Base-by-base conservation (phyloP, 139 green algal species). In the Tetradesmus lagerheimii region DNA sequence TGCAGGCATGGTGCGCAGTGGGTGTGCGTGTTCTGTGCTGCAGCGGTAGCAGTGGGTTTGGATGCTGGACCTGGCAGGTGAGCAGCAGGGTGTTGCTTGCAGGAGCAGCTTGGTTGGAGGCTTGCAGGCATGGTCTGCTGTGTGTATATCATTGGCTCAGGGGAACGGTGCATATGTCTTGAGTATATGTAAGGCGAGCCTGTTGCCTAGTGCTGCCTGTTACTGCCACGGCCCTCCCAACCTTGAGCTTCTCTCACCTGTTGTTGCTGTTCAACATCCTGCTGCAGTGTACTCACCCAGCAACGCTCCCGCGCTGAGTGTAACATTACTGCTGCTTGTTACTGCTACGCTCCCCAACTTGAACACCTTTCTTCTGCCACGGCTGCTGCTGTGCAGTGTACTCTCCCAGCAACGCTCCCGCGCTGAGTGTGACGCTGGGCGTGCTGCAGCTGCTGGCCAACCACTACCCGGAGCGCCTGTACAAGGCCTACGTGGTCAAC, bases 381-480 rank as follows among this genome's bases (percentile, higher is more conserved):
- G n/a, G 15, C 35, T 15, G 39, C 20, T 75, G 31, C 71, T 20
- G 37, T 87, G 53, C 83, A 88, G 83, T 64, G 14, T 90, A 90
- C 45, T 83, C 75, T 8, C 50, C 74, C 23, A 31, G 38, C 43
- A 94, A 94, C 85, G 92, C 90, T 4, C 92, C 92, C 27, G 88
- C 89, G 0, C 37, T 94, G 27, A 80, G 80, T 76, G 45, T 87
- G 31, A 89, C 62, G 8, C n/a, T 91, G 53, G 39, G 78, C 23
- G 87, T 90, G 53, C 37, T 95, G 31, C 84, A 88, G 35, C 89
- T 95, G 64, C 84, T 95, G 27, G 89, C 91, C 16, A 90, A 94
- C 80, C 93, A 95, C 85, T 95, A 90, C 85, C 92, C 92, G 37
- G 93, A 95, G 93, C 93, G 90, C 0, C 89, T 95, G 86, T 25